phyloP scores from a whole-genome alignment of 371 early-diverging fungal species.

The Blakeslea trispora region DNA sequence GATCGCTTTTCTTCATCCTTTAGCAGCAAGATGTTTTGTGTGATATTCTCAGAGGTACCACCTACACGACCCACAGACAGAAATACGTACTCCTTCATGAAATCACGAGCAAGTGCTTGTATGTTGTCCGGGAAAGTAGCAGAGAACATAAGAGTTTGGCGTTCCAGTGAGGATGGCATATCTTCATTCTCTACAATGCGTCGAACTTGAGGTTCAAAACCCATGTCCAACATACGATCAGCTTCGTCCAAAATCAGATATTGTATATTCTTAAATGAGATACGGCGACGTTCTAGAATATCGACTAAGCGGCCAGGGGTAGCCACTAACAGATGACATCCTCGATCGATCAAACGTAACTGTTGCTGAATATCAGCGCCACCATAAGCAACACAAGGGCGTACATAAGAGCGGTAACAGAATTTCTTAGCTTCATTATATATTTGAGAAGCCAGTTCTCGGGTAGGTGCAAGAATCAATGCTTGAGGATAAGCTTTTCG shows the following conservation, averaged over 20 bases:
- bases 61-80: constrained; percentile 95
- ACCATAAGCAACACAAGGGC: constrained; percentile 95
- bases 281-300: constrained; percentile 87
- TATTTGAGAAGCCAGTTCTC: constrained; percentile 48
- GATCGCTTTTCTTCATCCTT: constrained; percentile 81
- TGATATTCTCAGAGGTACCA: constrained; percentile 95
- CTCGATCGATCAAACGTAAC: constrained; percentile 84
- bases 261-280: constrained; percentile 77
- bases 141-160: constrained; percentile 97
- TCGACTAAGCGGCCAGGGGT: constrained; percentile 98
- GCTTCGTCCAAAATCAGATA: constrained; percentile 99
- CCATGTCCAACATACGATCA: constrained; percentile 99
- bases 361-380: constrained; percentile 95
- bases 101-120: constrained; percentile 93
- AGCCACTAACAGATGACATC: constrained; percentile 97
- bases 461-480: constrained; percentile 49
- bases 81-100: constrained; percentile 92
- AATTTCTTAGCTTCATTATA: constrained; percentile 73
- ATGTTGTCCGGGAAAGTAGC: constrained; percentile 98
- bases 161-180: constrained; percentile 82
- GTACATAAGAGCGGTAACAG: constrained; percentile 89
- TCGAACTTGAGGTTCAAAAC: constrained; percentile 98
- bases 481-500: constrained; percentile 44
- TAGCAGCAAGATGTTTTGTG: constrained; percentile 78
- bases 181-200: constrained; percentile 95